phyloP scores from a whole-genome alignment of 352 stramenopile species.

The Globisporangium splendens region DNA sequence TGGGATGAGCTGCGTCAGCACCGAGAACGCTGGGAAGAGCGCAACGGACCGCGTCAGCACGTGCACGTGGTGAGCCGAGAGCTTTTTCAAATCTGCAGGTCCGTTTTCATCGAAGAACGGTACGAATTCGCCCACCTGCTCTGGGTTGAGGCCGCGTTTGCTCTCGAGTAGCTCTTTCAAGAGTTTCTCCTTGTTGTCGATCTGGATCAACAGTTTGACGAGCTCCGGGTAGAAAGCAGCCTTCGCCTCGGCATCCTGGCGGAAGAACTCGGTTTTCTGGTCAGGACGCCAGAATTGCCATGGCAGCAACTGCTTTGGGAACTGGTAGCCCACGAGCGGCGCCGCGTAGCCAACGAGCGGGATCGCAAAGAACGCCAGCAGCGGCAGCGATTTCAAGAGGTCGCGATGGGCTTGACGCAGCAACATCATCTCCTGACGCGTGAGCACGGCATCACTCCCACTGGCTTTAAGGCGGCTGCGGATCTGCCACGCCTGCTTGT shows the following conservation, averaged over 20 bases:
- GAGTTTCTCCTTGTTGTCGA: constrained; percentile 52
- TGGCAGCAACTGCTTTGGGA: constrained; percentile 78
- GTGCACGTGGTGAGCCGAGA: constrained; percentile 51
- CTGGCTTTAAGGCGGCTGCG: constrained; percentile 49
- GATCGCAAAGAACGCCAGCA: constrained; percentile 73
- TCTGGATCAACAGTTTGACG: constrained; percentile 50
- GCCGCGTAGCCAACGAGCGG: constrained; percentile 69
- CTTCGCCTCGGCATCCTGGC: constrained; percentile 49
- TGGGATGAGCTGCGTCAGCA: constrained; percentile 44
- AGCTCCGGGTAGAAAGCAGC: constrained; percentile 62
- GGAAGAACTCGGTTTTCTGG: constrained; percentile 82
- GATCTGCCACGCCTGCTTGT: constrained; percentile 74
- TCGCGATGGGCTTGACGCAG: constrained; percentile 78
- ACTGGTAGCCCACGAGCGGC: constrained; percentile 78
- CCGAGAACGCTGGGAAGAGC: constrained; percentile 56
- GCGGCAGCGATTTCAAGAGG: constrained; percentile 78
- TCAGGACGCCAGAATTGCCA: constrained; percentile 86
- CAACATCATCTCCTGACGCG: constrained; percentile 75
- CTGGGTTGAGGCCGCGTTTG: constrained; percentile 33
- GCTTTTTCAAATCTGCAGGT: constrained; percentile 34
- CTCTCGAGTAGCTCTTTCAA: constrained; percentile 46
- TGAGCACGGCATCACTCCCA: constrained; percentile 25
- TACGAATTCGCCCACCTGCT: constrained; percentile 51
- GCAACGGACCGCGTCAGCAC: constrained; percentile 51
- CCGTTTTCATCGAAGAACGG: constrained; percentile 56